Percentiles rank a stretch among this genome's conserved stretches.
Evolutionary conservation across 164 flowering plant species (phyloP).

Genomic region (Magnolia sinica): DNA sequence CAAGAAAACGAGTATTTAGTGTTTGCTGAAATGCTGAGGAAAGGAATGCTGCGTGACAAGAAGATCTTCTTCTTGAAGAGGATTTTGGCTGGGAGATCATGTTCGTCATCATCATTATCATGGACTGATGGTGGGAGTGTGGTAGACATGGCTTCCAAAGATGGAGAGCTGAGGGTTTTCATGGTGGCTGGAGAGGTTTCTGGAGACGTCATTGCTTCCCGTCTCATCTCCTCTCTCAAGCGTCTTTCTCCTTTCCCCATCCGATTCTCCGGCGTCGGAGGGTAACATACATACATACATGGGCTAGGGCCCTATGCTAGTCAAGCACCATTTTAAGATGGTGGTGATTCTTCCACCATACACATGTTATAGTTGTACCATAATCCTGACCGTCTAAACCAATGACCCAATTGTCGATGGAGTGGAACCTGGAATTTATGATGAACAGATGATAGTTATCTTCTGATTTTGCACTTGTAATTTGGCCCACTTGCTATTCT

Average conservation of each 20-base stretch:
- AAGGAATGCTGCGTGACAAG: too few relatives aligned
- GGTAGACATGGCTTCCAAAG: constrained; percentile 51
- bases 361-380: too few relatives aligned
- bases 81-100: background rate
- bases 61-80: background rate
- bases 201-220: constrained; percentile 79
- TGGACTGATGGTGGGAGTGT: constrained; percentile 12
- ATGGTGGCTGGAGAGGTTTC: constrained; percentile 89
- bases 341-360: too few relatives aligned
- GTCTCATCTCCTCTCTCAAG: constrained; percentile 77
- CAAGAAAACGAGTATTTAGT: background rate
- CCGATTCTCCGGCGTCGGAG: constrained; percentile 83
- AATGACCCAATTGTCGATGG: too few relatives aligned
- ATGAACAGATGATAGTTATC: too few relatives aligned
- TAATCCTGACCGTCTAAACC: too few relatives aligned
- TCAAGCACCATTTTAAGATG: too few relatives aligned
- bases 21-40: background rate
- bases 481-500: too few relatives aligned
- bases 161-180: constrained; percentile 81
- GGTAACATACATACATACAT: constrained; percentile 34
- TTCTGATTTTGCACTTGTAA: too few relatives aligned
- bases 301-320: too few relatives aligned
- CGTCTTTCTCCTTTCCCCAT: constrained; percentile 69
- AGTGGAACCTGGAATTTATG: too few relatives aligned
- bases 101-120: background rate